Evolutionary conservation across 2,329 filamentous ascomycete species (phyloP).

Genomic region (Daldinia eschscholtzii): DNA sequence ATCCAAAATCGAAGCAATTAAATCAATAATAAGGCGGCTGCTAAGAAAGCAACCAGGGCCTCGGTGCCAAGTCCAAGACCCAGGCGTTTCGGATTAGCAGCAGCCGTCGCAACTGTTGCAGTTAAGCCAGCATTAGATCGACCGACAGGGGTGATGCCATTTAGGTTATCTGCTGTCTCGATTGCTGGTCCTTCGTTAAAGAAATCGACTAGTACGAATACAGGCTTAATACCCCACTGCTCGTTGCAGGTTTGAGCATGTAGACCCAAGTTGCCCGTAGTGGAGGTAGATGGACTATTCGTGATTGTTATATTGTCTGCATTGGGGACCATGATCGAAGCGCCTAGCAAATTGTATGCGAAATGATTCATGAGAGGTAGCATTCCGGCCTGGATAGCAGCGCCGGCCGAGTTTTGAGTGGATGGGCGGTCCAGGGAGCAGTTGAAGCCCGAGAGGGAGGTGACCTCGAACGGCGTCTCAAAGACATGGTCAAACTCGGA

Average conservation of each 20-base stretch:
- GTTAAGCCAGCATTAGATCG: constrained; percentile 47
- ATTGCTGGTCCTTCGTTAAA: constrained; percentile 80
- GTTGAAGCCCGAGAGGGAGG: constrained; percentile 73
- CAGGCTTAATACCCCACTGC: constrained; percentile 74
- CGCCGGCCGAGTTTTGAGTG: constrained; percentile 60
- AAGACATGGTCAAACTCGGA: constrained; percentile 75
- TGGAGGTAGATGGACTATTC: constrained; percentile 70
- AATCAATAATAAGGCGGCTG: constrained; percentile 56
- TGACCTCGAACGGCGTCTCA: constrained; percentile 79
- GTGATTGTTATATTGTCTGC: constrained; percentile 71
- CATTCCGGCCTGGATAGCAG: constrained; percentile 69
- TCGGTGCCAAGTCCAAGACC: constrained; percentile 51
- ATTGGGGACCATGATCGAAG: constrained; percentile 71
- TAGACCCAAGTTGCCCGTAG: constrained; percentile 65
- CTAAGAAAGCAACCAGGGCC: constrained; percentile 60
- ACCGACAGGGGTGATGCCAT: constrained; percentile 63
- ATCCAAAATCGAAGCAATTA: constrained; percentile 37
- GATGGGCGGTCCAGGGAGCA: constrained; percentile 77
- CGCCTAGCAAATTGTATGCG: constrained; percentile 69
- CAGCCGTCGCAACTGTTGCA: constrained; percentile 34
- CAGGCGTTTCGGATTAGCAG: constrained; percentile 27
- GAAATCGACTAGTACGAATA: constrained; percentile 83
- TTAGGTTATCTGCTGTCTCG: constrained; percentile 75
- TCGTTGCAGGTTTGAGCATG: constrained; percentile 66
- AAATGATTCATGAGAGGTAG: constrained; percentile 87